phyloP scores from a whole-genome alignment of 805 yeast species.

The Barnettozyma pratensis region DNA sequence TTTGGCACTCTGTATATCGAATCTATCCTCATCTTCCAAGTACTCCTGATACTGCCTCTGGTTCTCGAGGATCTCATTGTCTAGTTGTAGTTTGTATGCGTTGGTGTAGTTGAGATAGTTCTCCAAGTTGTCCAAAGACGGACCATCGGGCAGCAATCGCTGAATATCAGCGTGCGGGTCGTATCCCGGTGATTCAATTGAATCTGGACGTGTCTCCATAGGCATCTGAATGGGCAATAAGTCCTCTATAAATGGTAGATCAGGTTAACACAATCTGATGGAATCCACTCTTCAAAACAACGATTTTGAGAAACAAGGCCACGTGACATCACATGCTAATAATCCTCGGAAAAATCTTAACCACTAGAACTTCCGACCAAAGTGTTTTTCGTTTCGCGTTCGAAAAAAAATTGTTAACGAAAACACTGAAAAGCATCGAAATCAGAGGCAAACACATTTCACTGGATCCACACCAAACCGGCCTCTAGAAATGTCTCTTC shows the following conservation, averaged over 20 bases:
- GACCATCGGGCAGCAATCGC: conserved; percentile 45
- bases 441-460: background rate
- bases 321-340: too few relatives aligned
- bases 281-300: too few relatives aligned
- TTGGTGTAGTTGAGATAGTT: conserved; percentile 44
- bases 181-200: conserved; percentile 36
- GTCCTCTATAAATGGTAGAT: too few relatives aligned
- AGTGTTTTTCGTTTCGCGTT: background rate
- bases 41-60: conserved; percentile 30
- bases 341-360: too few relatives aligned
- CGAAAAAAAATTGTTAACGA: background rate
- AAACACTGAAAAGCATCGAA: background rate
- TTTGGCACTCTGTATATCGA: conserved; percentile 16
- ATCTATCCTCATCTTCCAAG: conserved; percentile 18
- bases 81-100: conserved; percentile 45
- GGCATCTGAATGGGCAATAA: background rate
- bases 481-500: conserved; percentile 61
- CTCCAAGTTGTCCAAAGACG: conserved; percentile 46
- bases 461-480: background rate
- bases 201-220: background rate
- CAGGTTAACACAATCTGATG: too few relatives aligned
- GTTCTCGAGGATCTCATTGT: conserved; percentile 36
- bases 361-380: too few relatives aligned
- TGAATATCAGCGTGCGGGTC: conserved; percentile 51
- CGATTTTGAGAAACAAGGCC: too few relatives aligned